Base-by-base conservation (phyloP, 805 yeast species). In the Lachancea nothofagi region DNA sequence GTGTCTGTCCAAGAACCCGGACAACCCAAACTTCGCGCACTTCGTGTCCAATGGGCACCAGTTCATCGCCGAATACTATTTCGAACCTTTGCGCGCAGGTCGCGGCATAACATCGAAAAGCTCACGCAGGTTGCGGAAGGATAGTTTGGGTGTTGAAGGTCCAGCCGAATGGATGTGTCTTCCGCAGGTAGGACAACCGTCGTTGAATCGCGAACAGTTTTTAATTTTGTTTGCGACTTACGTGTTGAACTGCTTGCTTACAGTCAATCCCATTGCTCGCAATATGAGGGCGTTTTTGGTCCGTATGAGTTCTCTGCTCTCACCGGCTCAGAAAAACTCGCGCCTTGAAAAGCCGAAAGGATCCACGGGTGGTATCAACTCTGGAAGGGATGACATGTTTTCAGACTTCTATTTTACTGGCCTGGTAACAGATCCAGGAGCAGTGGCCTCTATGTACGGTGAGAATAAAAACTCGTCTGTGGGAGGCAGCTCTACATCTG, bases 1-100 rank as follows among this genome's bases (percentile, higher is more conserved):
- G n/a, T 87, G 88, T 19, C 70, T 74, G 47, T 71, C 74, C 40
- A 69, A 76, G 22, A 95, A 86, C 63, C 75, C 75, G 42, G 33
- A 19, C 22, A 43, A 29, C 14, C 35, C 33, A 31, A 50, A 50
- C 30, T 52, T 49, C 29, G 44, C 45, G 8, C 41, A 35, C 3
- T 57, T 48, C 38, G 36, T 46, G 9, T 41, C 31, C 14, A 46
- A 50, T 35, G 54, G 60, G 7, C 40, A 46, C 17, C 49, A 38
- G 5, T 55, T 56, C 33, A 42, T 57, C 22, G 46, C 50, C 29
- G 51, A 48, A 31, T 52, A 47, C 29, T 58, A 49, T 26, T 44
- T 58, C 24, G 42, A 42, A 25, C 38, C 38, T 14, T 19, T 30
- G 31, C 41, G 19, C 34, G 36, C 29, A 13, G 27, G 36, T 22